These are phyloP conservation scores for Halenospora varia DNA, from an alignment of 495 filamentous ascomycete genomes.

Conservation along the genomic window DNA sequence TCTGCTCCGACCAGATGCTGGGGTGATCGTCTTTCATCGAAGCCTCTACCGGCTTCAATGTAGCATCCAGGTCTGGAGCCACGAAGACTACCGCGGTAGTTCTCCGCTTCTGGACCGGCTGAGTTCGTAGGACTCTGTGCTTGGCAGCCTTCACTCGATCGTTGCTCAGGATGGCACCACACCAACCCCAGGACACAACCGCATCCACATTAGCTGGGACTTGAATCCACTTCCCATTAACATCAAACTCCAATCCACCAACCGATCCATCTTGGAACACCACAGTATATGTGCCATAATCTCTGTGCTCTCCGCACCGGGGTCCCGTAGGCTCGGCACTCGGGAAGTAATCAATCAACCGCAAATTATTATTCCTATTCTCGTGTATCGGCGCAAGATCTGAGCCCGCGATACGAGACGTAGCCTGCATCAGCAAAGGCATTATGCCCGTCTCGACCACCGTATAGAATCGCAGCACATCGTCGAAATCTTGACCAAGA, in stretches of 20 bases:
- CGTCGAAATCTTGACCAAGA: slow-evolving; percentile 9
- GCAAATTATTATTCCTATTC: slow-evolving; percentile 22
- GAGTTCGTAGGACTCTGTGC: slow-evolving; percentile 16
- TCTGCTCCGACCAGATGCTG: slow-evolving; percentile 1
- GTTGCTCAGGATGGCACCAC: slow-evolving; percentile 21
- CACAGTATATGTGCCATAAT: slow-evolving; percentile 23
- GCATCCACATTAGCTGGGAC: slow-evolving; percentile 20
- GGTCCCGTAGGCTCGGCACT: slow-evolving; percentile 15
- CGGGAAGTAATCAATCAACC: slow-evolving; percentile 21
- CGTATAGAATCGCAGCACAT: slow-evolving; percentile 12
- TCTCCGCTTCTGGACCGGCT: slow-evolving; percentile 13
- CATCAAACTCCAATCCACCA: slow-evolving; percentile 22
- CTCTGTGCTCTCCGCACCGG: slow-evolving; percentile 23
- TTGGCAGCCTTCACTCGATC: slow-evolving; percentile 20
- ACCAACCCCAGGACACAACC: slow-evolving; percentile 23
- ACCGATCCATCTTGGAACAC: slow-evolving; percentile 26
- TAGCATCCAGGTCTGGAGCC: slow-evolving; percentile 16
- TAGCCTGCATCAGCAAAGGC: slow-evolving; percentile 9
- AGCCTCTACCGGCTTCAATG: slow-evolving; percentile 5
- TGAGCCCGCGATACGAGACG: slow-evolving; percentile 3
- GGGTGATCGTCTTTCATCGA: not conserved
- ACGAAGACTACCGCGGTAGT: slow-evolving; percentile 20
- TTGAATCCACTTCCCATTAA: slow-evolving; percentile 16
- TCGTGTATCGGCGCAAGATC: slow-evolving; percentile 22
- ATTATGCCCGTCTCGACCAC: slow-evolving; percentile 8